Evolutionary conservation across 2,329 filamentous ascomycete species (phyloP).

Genomic region (Trichoderma cornu-damae): DNA sequence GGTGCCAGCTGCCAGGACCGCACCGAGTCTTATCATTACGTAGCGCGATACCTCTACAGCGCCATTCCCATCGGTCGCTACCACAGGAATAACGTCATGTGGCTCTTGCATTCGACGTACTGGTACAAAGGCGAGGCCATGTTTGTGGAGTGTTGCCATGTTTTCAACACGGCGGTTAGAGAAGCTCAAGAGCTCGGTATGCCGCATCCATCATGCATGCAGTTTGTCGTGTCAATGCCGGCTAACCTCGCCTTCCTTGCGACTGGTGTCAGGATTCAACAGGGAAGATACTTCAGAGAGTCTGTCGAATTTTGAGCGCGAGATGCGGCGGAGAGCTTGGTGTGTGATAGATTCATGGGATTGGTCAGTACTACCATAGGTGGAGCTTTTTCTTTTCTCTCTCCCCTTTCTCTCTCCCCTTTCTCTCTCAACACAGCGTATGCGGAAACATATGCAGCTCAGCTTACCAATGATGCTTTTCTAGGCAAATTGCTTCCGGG

Average conservation of each 20-base stretch:
- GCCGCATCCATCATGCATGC: neutral
- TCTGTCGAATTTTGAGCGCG: constrained; percentile 29
- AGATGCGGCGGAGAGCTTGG: constrained; percentile 32
- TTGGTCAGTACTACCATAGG: constrained; percentile 25
- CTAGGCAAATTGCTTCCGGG: constrained; percentile 33
- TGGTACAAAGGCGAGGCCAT: constrained; percentile 33
- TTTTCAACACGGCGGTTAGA: constrained; percentile 30
- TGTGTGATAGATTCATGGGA: constrained; percentile 33
- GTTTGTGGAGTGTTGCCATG: constrained; percentile 31
- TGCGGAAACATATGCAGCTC: too few species aligned
- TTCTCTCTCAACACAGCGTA: too few species aligned
- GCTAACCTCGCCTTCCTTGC: neutral
- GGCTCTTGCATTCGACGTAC: constrained; percentile 30
- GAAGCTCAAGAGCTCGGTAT: constrained; percentile 30
- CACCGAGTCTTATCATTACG: constrained; percentile 26
- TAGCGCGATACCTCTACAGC: constrained; percentile 26
- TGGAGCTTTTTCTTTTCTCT: too few species aligned
- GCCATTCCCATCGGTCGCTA: constrained; percentile 28
- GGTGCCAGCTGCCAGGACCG: constrained; percentile 22
- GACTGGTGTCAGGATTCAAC: constrained; percentile 23
- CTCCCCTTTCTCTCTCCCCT: too few species aligned
- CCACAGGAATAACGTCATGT: constrained; percentile 29
- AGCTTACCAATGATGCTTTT: too few species aligned
- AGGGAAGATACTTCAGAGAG: constrained; percentile 21
- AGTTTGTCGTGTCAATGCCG: too few species aligned